Base-by-base conservation (phyloP, 2,329 filamentous ascomycete genomes). In the Aureobasidium sp. region DNA sequence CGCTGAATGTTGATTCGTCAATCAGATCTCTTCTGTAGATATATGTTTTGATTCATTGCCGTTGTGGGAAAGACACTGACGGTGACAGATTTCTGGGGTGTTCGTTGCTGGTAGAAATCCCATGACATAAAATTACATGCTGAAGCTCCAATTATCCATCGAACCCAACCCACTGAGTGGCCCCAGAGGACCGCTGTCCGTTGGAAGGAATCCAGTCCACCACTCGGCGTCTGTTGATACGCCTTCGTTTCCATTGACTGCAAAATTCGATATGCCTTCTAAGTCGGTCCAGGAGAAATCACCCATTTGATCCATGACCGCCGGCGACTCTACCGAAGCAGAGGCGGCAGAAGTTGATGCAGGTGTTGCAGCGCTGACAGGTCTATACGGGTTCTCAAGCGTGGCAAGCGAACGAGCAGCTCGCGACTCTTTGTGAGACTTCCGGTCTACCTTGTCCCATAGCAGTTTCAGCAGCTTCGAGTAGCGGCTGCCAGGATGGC, bases 211-310 rank as follows among this genome's bases (percentile, higher is more conserved):
- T 8, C 72, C 71, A 27, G 68, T 70, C 71, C 71, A 74, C 71
- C 71, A 74, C 55, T 73, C 72, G 10, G 67, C 64, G 27, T 64
- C 42, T 65, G 73, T 62, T 14, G 65, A 59, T 9, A 64, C 62
- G 21, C 68, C 71, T 11, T 67, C 67, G 48, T 71, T 70, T 0
- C 76, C 77, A 67, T 77, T 76, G 57, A 79, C 73, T 0, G 76
- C 78, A 62, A 79, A 79, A 36, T 79, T 76, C 5, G 76, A 76
- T 14, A 79, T 77, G 14, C 77, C 77, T 62, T 74, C 69, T 2
- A 79, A 67, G 68, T 79, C 77, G 2, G 77, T 79, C 77, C 77
- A 79, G 32, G 74, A 76, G 65, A 79, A 79, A 62, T 79, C 77
- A 8, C 77, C 77, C 74, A 79, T 77, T 59, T 69, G 64, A 64